These are phyloP conservation scores for Hibiscus syriacus DNA, from an alignment of 345 rosid species.

Conservation along the genomic window DNA sequence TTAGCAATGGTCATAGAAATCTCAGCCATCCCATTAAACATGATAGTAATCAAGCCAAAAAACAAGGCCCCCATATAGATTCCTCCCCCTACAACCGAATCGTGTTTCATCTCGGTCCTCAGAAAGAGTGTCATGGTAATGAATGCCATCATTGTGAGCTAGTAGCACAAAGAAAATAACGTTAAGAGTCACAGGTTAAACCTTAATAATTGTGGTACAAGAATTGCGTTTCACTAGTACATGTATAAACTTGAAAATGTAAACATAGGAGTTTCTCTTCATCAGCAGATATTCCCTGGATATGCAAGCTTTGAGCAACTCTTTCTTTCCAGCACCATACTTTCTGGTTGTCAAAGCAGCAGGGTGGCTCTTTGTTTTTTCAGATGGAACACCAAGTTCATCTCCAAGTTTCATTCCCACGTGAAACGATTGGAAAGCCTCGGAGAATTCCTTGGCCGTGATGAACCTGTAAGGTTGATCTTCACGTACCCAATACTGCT, in stretches of 20 bases:
- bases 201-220: neutral
- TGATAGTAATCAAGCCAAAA: conserved; percentile 35
- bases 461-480: conserved; percentile 57
- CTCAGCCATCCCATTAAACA: conserved; percentile 73
- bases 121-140: conserved; percentile 44
- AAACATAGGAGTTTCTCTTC: conserved; percentile 71
- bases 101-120: conserved; percentile 46
- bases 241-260: conserved; percentile 56
- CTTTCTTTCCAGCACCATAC: conserved; percentile 49
- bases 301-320: conserved; percentile 48
- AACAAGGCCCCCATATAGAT: conserved; percentile 58
- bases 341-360: conserved; percentile 55
- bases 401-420: conserved; percentile 40
- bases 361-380: conserved; percentile 54
- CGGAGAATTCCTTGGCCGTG: conserved; percentile 49
- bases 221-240: conserved; percentile 6
- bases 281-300: conserved; percentile 64
- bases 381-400: conserved; percentile 52
- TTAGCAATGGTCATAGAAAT: conserved; percentile 65
- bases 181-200: neutral
- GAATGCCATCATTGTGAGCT: conserved; percentile 36
- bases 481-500: conserved; percentile 57
- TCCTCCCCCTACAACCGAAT: conserved; percentile 37
- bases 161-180: neutral
- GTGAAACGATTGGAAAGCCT: conserved; percentile 56